Evolutionary conservation across 805 yeast species (phyloP), one percentile per base, ranked within the genome.

Genomic region (Pichia scutulata): DNA sequence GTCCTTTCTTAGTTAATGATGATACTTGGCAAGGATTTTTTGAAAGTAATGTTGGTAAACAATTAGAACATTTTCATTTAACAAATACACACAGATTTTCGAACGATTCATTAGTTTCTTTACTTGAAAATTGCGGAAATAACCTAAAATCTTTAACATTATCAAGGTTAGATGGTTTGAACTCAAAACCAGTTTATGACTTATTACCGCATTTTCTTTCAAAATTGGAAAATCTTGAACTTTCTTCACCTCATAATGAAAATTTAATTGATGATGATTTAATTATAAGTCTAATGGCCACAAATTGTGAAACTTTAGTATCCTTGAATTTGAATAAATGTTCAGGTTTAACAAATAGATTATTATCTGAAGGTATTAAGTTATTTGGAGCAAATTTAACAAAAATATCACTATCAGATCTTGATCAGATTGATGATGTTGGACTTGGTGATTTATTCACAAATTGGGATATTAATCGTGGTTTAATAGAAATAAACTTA

Each of bases 1-100:
- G 99, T 0, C 89, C 97, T 0, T 93, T 93, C 62, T 69, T 93
- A 56, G 82, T 93, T 43, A 81, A 84, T 59, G 87, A 84, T 55
- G 68, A 66, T 0, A 72, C 81, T 50, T 93, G 99, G 99, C 78
- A 79, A 55, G 74, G 70, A 7, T 89, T 85, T 55, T 86, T 93
- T 59, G 80, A 78, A 46, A 55, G 60, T 25, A 55, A 61, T 1
- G 70, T 78, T 53, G 86, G 85, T 2, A 64, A 73, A 2, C 71
- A 77, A 19, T 69, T 93, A 49, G 70, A 67, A 23, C 69, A 71
- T 42, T 79, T 93, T 56, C 82, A 82, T 54, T 63, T 93, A 12
- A 72, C 81, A 37, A 87, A 89, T 60, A 92, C 97, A 1, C 96
- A 92, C 63, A 72, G 98, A 49, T 82, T 93, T 55, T 75, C 81